A percentile compares a stretch with the other conserved stretches of the same genome.
Conservation (phyloP, 495 filamentous ascomycete species). For the Hypoxylon intermedium region DNA sequence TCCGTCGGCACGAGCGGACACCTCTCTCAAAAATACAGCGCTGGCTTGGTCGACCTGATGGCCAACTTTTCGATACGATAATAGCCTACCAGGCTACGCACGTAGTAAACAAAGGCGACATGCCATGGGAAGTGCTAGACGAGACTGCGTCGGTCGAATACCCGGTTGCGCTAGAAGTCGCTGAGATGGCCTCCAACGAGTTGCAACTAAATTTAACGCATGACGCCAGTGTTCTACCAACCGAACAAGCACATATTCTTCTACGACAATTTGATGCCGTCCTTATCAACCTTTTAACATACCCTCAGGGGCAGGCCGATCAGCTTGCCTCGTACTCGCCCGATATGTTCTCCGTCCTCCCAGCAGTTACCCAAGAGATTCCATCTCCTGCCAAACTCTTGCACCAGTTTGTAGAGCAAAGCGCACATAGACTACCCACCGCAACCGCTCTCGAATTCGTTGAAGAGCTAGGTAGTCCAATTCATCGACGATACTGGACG, state of each 20-base stretch:
- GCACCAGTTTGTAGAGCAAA: constrained; percentile 68
- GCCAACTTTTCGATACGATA: constrained; percentile 76
- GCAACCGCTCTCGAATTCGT: constrained; percentile 68
- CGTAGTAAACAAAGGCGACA: neutral
- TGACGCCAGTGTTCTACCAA: constrained; percentile 63
- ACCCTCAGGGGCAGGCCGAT: constrained; percentile 40
- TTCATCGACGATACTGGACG: constrained; percentile 60
- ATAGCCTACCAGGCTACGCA: constrained; percentile 70
- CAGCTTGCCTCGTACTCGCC: constrained; percentile 31
- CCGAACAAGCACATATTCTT: constrained; percentile 66
- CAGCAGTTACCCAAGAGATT: constrained; percentile 56
- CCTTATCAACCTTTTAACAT: constrained; percentile 53
- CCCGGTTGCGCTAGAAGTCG: constrained; percentile 74
- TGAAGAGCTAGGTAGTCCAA: constrained; percentile 42
- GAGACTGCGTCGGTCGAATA: constrained; percentile 62
- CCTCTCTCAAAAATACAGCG: constrained; percentile 71
- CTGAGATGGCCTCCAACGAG: constrained; percentile 53
- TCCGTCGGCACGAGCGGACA: constrained; percentile 72
- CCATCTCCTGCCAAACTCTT: constrained; percentile 54
- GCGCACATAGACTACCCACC: constrained; percentile 49
- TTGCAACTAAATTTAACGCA: constrained; percentile 69
- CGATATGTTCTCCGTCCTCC: constrained; percentile 61
- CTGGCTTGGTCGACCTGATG: constrained; percentile 64
- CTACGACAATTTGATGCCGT: constrained; percentile 67
- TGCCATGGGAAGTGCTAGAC: constrained; percentile 41